Evolutionary conservation across 169 alveolate genomes (phyloP).

Genomic region (Plasmodium knowlesi): DNA sequence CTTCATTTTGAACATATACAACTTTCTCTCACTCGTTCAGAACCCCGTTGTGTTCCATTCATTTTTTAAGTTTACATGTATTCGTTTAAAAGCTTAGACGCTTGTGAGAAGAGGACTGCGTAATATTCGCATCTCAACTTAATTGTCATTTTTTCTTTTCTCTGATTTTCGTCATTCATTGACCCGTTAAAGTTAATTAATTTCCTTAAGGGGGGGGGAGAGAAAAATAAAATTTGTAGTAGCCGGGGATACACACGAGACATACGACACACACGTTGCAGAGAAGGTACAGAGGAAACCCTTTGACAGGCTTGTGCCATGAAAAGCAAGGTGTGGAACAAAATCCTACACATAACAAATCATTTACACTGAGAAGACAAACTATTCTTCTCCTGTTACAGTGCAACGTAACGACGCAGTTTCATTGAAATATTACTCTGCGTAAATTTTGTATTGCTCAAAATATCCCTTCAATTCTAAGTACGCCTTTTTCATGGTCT

Average conservation of each 20-base stretch:
- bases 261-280: background rate
- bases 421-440: slow-evolving; percentile 38
- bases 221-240: background rate
- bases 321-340: background rate
- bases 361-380: background rate
- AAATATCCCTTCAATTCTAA: slow-evolving; percentile 71
- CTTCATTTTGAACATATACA: background rate
- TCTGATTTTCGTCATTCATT: slow-evolving; percentile 72
- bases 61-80: slow-evolving; percentile 43
- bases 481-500: slow-evolving; percentile 71
- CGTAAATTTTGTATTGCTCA: slow-evolving; percentile 75
- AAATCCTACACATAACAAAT: background rate
- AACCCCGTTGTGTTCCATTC: background rate
- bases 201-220: slow-evolving; percentile 17
- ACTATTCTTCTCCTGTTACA: background rate
- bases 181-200: slow-evolving; percentile 70
- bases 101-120: slow-evolving; percentile 70
- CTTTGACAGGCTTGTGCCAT: background rate
- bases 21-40: background rate
- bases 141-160: slow-evolving; percentile 66
- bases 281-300: background rate
- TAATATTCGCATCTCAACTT: slow-evolving; percentile 73
- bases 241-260: background rate
- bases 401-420: background rate
- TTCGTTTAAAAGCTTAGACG: slow-evolving; percentile 73